phyloP scores from a whole-genome alignment of 176 grass and related monocot species.

The Avena atlantica region DNA sequence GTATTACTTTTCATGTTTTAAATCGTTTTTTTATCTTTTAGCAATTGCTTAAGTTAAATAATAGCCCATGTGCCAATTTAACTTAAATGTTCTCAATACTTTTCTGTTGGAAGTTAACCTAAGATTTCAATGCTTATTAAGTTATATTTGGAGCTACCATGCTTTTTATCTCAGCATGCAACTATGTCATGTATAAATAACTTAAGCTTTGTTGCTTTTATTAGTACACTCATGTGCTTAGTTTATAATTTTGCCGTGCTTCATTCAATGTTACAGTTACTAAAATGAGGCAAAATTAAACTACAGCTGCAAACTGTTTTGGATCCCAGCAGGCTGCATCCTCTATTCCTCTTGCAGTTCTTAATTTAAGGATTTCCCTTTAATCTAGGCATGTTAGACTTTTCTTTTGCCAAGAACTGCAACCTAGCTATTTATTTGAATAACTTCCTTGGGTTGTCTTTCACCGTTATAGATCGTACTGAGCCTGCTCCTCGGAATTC shows the following conservation, averaged over 20 bases:
- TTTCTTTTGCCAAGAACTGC: background rate
- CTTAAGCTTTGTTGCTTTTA: background rate
- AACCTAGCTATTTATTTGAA: background rate
- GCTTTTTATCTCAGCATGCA: background rate
- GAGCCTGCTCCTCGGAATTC: slow-evolving; percentile 9
- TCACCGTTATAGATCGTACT: slow-evolving; percentile 11
- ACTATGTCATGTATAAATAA: background rate
- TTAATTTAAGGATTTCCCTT: background rate
- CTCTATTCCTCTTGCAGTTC: background rate
- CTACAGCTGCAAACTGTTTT: background rate
- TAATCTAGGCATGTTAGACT: background rate
- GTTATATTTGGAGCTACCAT: background rate
- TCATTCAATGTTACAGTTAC: background rate
- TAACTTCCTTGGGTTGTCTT: slow-evolving; percentile 15
- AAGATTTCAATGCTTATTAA: background rate
- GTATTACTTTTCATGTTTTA: background rate
- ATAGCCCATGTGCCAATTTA: background rate
- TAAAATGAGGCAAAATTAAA: slow-evolving; percentile 8
- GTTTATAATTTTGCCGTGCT: background rate
- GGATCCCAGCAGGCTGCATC: background rate
- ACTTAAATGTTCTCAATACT: background rate
- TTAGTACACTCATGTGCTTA: background rate
- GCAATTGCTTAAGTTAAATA: background rate
- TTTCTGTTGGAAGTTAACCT: background rate
- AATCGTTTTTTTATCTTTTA: background rate